Base-by-base conservation (phyloP, 2,329 filamentous ascomycete genomes). In the Amesomyces nigricolor region DNA sequence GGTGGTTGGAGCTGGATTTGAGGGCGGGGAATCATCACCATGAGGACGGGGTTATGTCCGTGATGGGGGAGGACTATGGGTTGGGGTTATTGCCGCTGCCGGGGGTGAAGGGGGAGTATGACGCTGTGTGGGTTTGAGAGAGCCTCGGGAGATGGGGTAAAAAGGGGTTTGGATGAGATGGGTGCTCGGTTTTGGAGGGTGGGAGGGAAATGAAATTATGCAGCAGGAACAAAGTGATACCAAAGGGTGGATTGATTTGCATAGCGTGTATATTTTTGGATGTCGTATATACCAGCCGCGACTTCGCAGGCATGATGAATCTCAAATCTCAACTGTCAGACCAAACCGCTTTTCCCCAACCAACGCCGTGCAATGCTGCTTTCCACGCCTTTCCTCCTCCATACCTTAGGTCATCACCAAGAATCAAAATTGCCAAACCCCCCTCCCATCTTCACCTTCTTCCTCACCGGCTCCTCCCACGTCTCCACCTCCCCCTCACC, bases 401-500 rank as follows among this genome's bases (percentile, higher is more conserved):
- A 26, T 26, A 8, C 13, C 11, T 30, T 10, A 16, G 17, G 16
- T 3, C 1, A 13, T 74, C 75, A 96, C 92, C 94, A 99, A 38
- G 76, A 81, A 72, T 96, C 91, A 70, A 99, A 99, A 71, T 96
- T 95, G 2, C 92, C 91, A 77, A 97, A 99, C 0, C 90, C 57
- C n/a, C 0, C 90, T 54, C n/a, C 53, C 32, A 83, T 78, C 68
- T 88, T 94, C 2, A 76, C 72, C 74, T 96, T 97, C 73, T 96
- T 97, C 71, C 82, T 85, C 4, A 78, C 81, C 16, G 88, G 89
- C 63, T 89, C 84, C 53, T 83, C 83, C 69, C 83, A 86, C 38
- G 79, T 75, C 56, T 86, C 85, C 17, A 85, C 40, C 6, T 26
- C 78, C 58, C 85, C 44, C 70, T 53, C 50, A 65, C 70, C 46